These are phyloP conservation scores for Fusarium ramigenum DNA, from an alignment of 2,329 filamentous ascomycete species.

Conservation along the genomic window DNA sequence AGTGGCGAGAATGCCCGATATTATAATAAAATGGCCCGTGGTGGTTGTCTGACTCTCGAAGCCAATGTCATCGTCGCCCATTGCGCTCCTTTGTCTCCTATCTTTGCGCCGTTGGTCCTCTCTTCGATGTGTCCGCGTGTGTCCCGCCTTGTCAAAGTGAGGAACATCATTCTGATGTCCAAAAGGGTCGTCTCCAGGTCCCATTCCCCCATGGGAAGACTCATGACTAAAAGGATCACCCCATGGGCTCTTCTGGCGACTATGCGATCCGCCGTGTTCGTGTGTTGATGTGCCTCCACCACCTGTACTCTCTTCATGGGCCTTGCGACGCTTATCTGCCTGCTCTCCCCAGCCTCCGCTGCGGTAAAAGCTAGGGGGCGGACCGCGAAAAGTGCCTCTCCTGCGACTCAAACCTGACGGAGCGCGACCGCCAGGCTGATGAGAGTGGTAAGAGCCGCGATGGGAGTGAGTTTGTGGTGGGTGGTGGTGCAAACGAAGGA, in stretches of 20 bases:
- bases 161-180: slow-evolving; percentile 64
- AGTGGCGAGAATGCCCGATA: slow-evolving; percentile 57
- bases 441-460: slow-evolving; percentile 66
- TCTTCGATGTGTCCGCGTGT: slow-evolving; percentile 77
- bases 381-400: slow-evolving; percentile 80
- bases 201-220: slow-evolving; percentile 60
- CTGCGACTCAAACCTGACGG: slow-evolving; percentile 83
- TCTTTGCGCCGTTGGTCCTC: slow-evolving; percentile 61
- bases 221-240: slow-evolving; percentile 34
- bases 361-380: slow-evolving; percentile 88
- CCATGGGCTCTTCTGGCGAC: slow-evolving; percentile 34
- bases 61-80: slow-evolving; percentile 49
- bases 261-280: slow-evolving; percentile 17
- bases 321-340: slow-evolving; percentile 64
- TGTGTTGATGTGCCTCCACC: slow-evolving; percentile 37
- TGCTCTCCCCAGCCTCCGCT: slow-evolving; percentile 81
- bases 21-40: slow-evolving; percentile 59
- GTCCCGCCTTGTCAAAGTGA: slow-evolving; percentile 80
- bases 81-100: slow-evolving; percentile 51
- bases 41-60: slow-evolving; percentile 55
- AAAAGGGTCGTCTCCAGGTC: slow-evolving; percentile 64
- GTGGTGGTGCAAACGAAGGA: slow-evolving; percentile 55
- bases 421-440: slow-evolving; percentile 77
- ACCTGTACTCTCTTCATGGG: slow-evolving; percentile 57
- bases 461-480: slow-evolving; percentile 47